phyloP scores from a whole-genome alignment of 208 protist genomes.

The Trichomonas vaginalis region DNA sequence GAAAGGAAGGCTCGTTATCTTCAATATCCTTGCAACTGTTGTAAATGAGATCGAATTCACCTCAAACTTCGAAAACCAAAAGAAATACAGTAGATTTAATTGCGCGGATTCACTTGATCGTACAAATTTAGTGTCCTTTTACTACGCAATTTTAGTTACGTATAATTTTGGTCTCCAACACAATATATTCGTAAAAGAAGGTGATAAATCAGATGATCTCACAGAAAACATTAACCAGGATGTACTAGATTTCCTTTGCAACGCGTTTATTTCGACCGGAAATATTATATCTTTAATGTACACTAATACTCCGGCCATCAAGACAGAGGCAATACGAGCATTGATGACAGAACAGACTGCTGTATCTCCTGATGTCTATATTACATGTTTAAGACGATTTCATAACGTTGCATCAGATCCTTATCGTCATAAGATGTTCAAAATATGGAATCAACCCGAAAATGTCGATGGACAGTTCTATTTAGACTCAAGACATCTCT shows the following conservation, averaged over 20 bases:
- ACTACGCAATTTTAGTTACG: not conserved
- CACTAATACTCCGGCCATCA: not conserved
- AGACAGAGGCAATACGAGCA: not conserved
- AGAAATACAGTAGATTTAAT: not conserved
- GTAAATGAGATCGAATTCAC: not conserved
- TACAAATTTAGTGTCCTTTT: not conserved
- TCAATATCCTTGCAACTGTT: not conserved
- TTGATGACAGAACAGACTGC: not conserved
- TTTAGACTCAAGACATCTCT: not conserved
- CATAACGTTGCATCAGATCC: not conserved
- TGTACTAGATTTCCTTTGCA: not conserved
- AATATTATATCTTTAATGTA: constrained; percentile 1
- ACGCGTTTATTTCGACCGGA: not conserved
- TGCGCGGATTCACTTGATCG: not conserved
- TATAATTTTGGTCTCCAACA: not conserved
- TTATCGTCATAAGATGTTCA: not conserved
- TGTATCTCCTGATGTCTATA: not conserved
- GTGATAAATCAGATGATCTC: too few species aligned
- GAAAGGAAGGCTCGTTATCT: not conserved
- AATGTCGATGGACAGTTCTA: not conserved
- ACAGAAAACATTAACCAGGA: not conserved
- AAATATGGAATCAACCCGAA: not conserved
- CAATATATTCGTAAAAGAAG: not conserved
- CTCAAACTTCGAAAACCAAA: not conserved
- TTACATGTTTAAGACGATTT: not conserved